Evolutionary conservation across 2,329 filamentous ascomycete genomes (phyloP), one percentile per base, ranked within the genome.

Genomic region (Phoma herbarum): DNA sequence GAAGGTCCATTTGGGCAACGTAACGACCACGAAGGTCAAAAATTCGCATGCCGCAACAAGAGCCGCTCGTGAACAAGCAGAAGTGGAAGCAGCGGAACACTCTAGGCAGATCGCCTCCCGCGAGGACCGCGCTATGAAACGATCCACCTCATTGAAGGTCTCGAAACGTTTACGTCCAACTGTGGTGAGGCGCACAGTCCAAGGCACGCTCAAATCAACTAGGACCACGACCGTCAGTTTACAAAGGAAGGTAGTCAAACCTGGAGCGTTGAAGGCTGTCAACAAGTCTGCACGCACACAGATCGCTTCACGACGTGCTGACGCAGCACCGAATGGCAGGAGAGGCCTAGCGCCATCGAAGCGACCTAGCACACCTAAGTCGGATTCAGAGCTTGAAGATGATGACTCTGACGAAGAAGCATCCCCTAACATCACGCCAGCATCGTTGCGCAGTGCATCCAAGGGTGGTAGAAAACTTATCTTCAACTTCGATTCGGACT

Each of bases 391-490:
- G 6, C 44, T 48, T 14, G 56, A 61, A 14, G 47, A 57, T 2
- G 39, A 52, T 3, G 64, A 65, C 12, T 64, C 65, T 1, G 70
- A 73, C 3, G 61, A 66, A 9, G 67, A 69, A 11, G 53, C 57
- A 6, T 73, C 73, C 4, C 67, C 69, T 10, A 76, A 75, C 28
- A 75, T 76, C 28, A 76, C 74, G 9, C 73, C 74, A n/a, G 72
- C 72, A 3, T 75, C 73, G 26, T 64, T 76, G 4, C 72, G 74
- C 33, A 75, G 73, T 53, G 73, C 74, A 16, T 62, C 64, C 12
- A 72, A 62, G 48, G 68, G 59, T 14, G 59, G 61, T 37, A 62
- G 31, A 12, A 67, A 56, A 41, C 62, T 59, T 25, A 23, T 50
- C 16, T 58, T 66, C 52, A 63, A 66, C 16, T 28, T 46, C 14